Base-by-base conservation (phyloP, 371 early-diverging fungal species). In the Basidiobolus heterosporus region DNA sequence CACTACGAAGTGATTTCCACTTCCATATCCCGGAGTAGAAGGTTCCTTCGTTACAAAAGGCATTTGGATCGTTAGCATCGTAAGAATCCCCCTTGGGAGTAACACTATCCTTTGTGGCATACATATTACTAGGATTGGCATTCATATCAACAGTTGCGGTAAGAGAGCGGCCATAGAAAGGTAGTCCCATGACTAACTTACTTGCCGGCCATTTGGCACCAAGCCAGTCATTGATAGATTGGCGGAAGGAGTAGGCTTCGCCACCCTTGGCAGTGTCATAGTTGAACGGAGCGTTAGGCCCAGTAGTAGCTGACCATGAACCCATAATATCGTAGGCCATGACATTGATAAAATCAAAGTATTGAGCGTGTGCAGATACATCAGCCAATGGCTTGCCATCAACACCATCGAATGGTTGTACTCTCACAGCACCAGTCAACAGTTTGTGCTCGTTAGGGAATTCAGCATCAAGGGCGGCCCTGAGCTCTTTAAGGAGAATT, bases 361-460 rank as follows among this genome's bases (percentile, higher is more conserved):
- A 63, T 46, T 71, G 62, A 45, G 70, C 66, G 54, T 70, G 75
- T 36, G 55, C 65, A 15, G 72, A 57, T 1, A 82, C 67, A 43
- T 84, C 76, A 17, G 50, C 60, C 60, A 78, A 59, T 9, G 72
- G 68, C 2, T 65, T 53, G 2, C 72, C 74, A 21, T 69, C 58
- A 1, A 63, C 49, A 7, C 61, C 67, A 14, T 67, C 65, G 53
- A 82, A 78, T 0, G 81, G 77, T 35, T 71, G 64, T 15, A 76
- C 76, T 21, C 76, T 70, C 0, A 79, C 78, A 1, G 85, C 86
- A 57, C 82, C 54, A 1, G 83, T 78, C 37, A 88, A 69, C 48
- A 76, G 50, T 45, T 77, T 74, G 51, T 57, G 41, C 55, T 51
- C 24, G 35, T 37, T 44, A 40, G 49, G 48, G 50, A 23, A 75